A percentile compares a stretch with the other conserved stretches of the same genome.
Evolutionary conservation across 257 asterid genomes (phyloP).

Genomic region (Paulownia fortunei): DNA sequence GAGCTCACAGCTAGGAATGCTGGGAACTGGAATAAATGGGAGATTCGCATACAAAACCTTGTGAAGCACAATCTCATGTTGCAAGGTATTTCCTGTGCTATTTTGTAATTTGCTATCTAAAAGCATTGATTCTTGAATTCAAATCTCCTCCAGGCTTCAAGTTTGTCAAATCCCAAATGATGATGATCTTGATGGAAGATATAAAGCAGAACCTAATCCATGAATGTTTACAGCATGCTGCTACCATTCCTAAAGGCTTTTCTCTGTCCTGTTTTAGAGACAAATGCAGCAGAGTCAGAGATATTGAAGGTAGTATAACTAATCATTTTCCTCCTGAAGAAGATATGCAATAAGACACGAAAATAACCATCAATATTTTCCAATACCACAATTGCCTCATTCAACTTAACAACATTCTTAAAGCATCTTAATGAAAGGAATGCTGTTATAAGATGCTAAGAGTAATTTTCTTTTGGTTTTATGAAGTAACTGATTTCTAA

Average conservation of each 20-base stretch:
- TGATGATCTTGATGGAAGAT: background rate
- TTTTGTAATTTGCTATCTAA: background rate
- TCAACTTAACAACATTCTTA: background rate
- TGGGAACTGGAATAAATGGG: slow-evolving; percentile 28
- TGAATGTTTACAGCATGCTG: slow-evolving; percentile 14
- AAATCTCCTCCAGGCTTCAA: background rate
- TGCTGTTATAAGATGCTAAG: background rate
- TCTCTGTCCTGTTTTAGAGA: slow-evolving; percentile 28
- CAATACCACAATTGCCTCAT: background rate
- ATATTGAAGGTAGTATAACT: background rate
- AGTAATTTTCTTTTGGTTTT: background rate
- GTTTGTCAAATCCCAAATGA: background rate
- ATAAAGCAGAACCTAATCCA: background rate
- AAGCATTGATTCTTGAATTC: background rate
- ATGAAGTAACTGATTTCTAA: background rate
- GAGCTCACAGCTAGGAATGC: slow-evolving; percentile 5
- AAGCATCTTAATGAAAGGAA: background rate
- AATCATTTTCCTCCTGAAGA: background rate
- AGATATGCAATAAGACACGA: background rate
- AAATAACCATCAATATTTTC: background rate
- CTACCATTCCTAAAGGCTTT: background rate
- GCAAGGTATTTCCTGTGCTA: slow-evolving; percentile 18
- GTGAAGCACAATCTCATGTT: slow-evolving; percentile 13
- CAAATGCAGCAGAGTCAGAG: slow-evolving; percentile 4
- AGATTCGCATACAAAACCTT: slow-evolving; percentile 22